Base-by-base conservation (phyloP, 768 basidiomycete species). In the Termitomyces sp. region DNA sequence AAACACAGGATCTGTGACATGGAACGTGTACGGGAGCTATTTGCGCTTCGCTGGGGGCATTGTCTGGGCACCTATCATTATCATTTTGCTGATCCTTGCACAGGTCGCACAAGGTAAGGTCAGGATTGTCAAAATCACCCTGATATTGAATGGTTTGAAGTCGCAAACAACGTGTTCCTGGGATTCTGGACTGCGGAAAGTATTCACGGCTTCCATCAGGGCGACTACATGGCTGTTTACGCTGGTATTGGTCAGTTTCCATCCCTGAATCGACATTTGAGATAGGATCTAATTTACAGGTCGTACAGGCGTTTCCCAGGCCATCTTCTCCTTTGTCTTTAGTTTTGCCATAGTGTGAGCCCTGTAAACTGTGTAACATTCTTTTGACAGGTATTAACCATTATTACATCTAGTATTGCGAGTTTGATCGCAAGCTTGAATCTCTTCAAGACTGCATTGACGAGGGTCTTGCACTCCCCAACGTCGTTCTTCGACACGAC, bases 401-500 rank as follows among this genome's bases (percentile, higher is more conserved):
- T 45, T 16, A 27, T 16, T 52, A 52, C 27, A n/a, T 32, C 23
- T 28, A 80, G 78, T 5, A 47, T 76, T 35, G 65, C 68, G 44
- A 70, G 69, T 35, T 64, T 79, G 40, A 61, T 65, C 3, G 77
- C 78, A 5, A 77, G 79, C 63, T 65, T 79, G 44, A 72, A 67
- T 10, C 66, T 89, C 49, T 88, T 86, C 70, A 79, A 74, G 57
- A 66, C 72, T 0, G 85, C 85, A 0, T 70, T 89, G 23, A 64
- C 59, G 1, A 73, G 75, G 11, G 84, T 91, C 5, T 63, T 90
- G 53, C 70, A 77, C 6, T 86, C 86, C 11, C 82, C 85, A 0
- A 67, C 76, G 0, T 78, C 82, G 4, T 89, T 88, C 72, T 89
- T 88, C 63, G 88, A 91, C 62, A 85, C 85, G 1, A 89, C 86